phyloP scores from a whole-genome alignment of 1,139 yeast genomes.

The Yamadazyma sp. region DNA sequence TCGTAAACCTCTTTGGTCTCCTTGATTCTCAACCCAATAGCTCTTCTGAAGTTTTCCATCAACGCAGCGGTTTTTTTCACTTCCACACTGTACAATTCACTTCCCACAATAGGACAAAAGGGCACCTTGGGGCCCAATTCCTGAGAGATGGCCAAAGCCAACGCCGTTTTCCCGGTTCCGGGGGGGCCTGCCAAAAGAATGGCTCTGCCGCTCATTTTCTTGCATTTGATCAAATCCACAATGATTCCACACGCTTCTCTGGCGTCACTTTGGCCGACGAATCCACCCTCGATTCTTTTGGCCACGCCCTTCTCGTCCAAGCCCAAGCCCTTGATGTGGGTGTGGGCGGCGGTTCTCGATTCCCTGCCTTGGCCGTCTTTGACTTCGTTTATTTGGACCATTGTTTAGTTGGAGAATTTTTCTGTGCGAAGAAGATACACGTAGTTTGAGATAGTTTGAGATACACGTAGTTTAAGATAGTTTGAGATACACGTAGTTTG shows the following conservation, averaged over 20 bases:
- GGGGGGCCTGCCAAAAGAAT: conserved; percentile 95
- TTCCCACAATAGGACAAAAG: conserved; percentile 95
- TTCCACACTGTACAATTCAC: conserved; percentile 94
- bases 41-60: conserved; percentile 96
- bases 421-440: background rate
- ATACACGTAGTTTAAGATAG: too few species aligned
- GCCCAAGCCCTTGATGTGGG: conserved; percentile 95
- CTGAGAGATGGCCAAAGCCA: conserved; percentile 93
- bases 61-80: conserved; percentile 95
- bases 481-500: too few species aligned
- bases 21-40: conserved; percentile 92
- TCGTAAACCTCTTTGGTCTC: conserved; percentile 98
- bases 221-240: conserved; percentile 90
- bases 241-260: conserved; percentile 97
- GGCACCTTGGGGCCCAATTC: conserved; percentile 99
- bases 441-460: too few species aligned
- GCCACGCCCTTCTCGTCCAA: conserved; percentile 89
- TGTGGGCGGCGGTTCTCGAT: conserved; percentile 91
- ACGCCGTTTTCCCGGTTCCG: conserved; percentile 96
- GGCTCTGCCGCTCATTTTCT: conserved; percentile 96
- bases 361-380: conserved; percentile 57
- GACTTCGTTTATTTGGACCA: conserved; percentile 87
- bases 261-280: conserved; percentile 92
- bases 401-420: conserved; percentile 19
- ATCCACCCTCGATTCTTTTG: conserved; percentile 85